Base-by-base conservation (phyloP, 768 basidiomycete species). In the Thelephora ganbajun region DNA sequence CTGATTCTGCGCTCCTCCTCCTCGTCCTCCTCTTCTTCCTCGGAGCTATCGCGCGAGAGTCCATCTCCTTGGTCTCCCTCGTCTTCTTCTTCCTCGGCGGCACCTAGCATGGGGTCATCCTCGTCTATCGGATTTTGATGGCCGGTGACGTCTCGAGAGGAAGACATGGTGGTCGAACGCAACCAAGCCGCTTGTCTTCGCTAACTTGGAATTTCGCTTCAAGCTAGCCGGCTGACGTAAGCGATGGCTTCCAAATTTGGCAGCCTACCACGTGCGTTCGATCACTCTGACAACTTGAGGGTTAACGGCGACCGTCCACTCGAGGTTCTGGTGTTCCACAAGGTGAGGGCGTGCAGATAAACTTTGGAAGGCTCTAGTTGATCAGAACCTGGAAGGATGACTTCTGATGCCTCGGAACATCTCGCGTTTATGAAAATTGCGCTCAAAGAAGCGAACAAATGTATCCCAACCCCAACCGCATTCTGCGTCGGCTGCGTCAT, bases 401-500 rank as follows among this genome's bases (percentile, higher is more conserved):
- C 18, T 14, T 16, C 7, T 41, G 39, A 22, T 11, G 39, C 7
- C 39, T 18, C 39, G 6, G 39, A 41, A 19, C 69, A 74, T 49
- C 49, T 58, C 12, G 19, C 53, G 2, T 80, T 73, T 53, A 69
- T 94, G 56, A 69, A 65, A 6, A 64, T 76, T 36, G 90, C 91
- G 2, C 66, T 93, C 34, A 60, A 55, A 2, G 82, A 90, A 61
- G 88, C 91, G 2, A 63, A 66, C 26, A 79, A 80, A 63, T 89
- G 84, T 55, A 63, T 60, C 6, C 82, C 87, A 1, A 69, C 73
- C 0, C 73, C 76, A 6, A 80, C 81, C 1, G 91, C 89, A 2
- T 96, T 93, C 61, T 91, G 84, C 58, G 91, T 96, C n/a, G 91
- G 92, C 19, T 90, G 86, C 56, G 73, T 90, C 33, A 63, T 94